Base-by-base conservation (phyloP, 345 rosid genomes). In the Eucalyptus regnans region DNA sequence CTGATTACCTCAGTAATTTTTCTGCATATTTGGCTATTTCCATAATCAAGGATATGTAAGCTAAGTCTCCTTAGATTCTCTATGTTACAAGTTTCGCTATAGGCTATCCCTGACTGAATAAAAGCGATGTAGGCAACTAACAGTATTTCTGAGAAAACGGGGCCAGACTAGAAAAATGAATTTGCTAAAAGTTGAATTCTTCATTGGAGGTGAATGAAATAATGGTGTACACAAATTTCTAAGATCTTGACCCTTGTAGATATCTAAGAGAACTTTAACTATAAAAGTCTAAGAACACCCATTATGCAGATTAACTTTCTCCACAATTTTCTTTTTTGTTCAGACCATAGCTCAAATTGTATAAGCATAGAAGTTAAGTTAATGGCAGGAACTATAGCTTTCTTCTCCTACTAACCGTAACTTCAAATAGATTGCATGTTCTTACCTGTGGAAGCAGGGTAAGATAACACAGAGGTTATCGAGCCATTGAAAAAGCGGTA, bases 401-500 rank as follows among this genome's bases (percentile, higher is more conserved):
- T 33, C 9, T 86, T 50, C 18, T 8, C 44, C 44, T 50, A 50
- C 48, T 33, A 54, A 64, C 46, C 3, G 14, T 16, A 43, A 50
- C 31, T 83, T 18, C 8, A 7, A 12, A 20, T 33, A 2, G 86
- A 23, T 54, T 27, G 23, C n/a, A 46, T 9, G 22, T 41, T 12
- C 87, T 89, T 22, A 91, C 93, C 94, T 88, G 43, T 43, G 31
- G 89, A 54, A 66, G 84, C 31, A 4, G 88, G 64, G 83, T 87
- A 88, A 16, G 87, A 85, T 49, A 91, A 22, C 23, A 15, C 27
- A 15, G 51, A 86, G 43, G 68, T 88, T 29, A 31, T 88, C 1
- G 94, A 89, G 33, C 88, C 89, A 76, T 88, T 91, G 50, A 91
- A 93, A 76, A 91, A 93, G 18, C 10, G 85, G 60, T 86, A 51